Evolutionary conservation across 768 basidiomycete genomes (phyloP).

Genomic region (Suillus discolor): DNA sequence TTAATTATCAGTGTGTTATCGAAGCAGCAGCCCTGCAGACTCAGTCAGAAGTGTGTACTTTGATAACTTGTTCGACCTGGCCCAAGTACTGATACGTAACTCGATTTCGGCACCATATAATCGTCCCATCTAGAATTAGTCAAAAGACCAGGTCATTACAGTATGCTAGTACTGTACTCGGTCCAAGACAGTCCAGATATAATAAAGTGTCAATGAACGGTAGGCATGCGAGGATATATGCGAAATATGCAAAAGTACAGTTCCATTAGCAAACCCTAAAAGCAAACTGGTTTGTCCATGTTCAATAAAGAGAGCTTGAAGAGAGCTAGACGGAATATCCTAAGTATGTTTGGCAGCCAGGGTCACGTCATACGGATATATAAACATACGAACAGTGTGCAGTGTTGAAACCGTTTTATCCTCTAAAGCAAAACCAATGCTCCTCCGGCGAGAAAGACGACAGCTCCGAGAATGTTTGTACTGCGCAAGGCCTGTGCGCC

Average conservation of each 20-base stretch:
- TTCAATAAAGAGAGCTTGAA: slow-evolving; percentile 6
- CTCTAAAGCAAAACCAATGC: slow-evolving; percentile 46
- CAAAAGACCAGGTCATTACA: neutral
- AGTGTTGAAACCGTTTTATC: neutral
- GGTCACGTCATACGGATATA: neutral
- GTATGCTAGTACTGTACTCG: slow-evolving; percentile 3
- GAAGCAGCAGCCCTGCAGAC: neutral
- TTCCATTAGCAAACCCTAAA: slow-evolving; percentile 22
- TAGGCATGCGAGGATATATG: slow-evolving; percentile 21
- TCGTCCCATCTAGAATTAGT: neutral
- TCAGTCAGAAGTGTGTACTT: neutral
- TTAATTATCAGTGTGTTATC: neutral
- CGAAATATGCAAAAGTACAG: slow-evolving; percentile 20
- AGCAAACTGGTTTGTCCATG: slow-evolving; percentile 16
- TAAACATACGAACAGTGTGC: slow-evolving; percentile 4
- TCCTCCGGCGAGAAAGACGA: slow-evolving; percentile 53
- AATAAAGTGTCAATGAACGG: slow-evolving; percentile 29
- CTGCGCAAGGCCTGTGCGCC: slow-evolving; percentile 53
- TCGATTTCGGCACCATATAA: neutral
- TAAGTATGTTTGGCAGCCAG: neutral
- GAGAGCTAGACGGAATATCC: neutral
- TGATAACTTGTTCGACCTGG: neutral
- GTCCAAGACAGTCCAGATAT: neutral
- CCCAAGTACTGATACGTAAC: neutral
- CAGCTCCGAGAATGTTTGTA: slow-evolving; percentile 43